Evolutionary conservation across 2,329 filamentous ascomycete genomes (phyloP), one percentile per base, ranked within the genome.

Genomic region (Aureobasidium vineae): DNA sequence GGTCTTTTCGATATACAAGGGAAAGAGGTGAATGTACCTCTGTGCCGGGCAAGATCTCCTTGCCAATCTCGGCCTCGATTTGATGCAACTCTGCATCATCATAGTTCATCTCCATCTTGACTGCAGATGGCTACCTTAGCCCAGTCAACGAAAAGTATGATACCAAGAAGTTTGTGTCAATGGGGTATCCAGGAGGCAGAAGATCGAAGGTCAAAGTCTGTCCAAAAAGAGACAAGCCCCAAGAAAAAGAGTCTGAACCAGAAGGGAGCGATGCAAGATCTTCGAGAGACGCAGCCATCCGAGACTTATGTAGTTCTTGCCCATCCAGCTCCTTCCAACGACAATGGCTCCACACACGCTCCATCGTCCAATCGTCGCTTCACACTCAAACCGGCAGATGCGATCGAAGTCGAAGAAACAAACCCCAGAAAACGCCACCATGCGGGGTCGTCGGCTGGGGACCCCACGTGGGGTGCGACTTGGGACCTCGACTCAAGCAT

Each of bases 31-130:
- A 16, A 5, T 31, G 36, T 31, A 63, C 59, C 33, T 86, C 84
- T 4, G 84, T 86, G 28, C 84, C 84, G 3, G 84, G 84, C 47
- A 85, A 75, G 66, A 86, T 81, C 68, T 84, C 81, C 38, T 78
- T 78, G 65, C 82, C 77, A 67, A 86, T 79, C 77, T 85, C 82
- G 65, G 78, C 70, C 72, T 84, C 83, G 68, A 85, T 76, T 67
- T 80, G 77, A 66, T 73, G 77, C 53, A 78, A 74, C 70, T 81
- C 80, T 78, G 81, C 69, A 49, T 53, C 64, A 49, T 67, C 13
- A 23, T 80, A 78, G 69, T 81, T 81, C 78, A 81, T 81, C 77
- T 82, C 79, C 80, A 82, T 82, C 63, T 66, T 74, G 72, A 63
- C 36, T 21, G 23, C 3, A 45, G 36, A 19, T 21, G 47, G 61